Conservation (phyloP, 139 green algal genomes). For the Haematococcus lacustris region DNA sequence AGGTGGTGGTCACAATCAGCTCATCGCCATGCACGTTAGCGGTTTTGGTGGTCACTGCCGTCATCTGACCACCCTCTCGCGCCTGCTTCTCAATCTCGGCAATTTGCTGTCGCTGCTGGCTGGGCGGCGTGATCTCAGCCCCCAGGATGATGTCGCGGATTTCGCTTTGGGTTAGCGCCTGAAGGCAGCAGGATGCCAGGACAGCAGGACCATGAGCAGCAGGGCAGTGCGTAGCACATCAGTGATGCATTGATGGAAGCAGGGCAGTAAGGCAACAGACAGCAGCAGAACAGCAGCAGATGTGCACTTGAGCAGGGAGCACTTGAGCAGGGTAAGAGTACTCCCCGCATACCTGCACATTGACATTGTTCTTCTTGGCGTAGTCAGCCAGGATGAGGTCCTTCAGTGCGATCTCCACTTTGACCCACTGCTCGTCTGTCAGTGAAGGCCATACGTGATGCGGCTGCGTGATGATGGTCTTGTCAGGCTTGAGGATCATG, state of each 20-base stretch:
- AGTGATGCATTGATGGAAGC: neutral
- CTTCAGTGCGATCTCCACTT: constrained; percentile 93
- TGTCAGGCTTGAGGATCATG: constrained; percentile 95
- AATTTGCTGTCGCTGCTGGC: constrained; percentile 95
- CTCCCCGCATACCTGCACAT: constrained; percentile 50
- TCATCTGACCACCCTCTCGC: constrained; percentile 75
- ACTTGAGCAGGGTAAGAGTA: neutral
- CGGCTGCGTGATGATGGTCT: constrained; percentile 88
- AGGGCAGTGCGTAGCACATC: neutral
- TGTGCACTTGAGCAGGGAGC: neutral
- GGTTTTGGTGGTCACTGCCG: constrained; percentile 89
- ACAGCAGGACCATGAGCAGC: neutral
- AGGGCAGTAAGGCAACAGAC: neutral
- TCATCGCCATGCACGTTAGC: constrained; percentile 96
- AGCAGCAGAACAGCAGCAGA: neutral
- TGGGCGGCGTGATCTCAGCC: constrained; percentile 95
- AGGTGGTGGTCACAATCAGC: constrained; percentile 94
- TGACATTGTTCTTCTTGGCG: constrained; percentile 99
- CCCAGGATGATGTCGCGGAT: constrained; percentile 99
- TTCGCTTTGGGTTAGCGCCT: constrained; percentile 78
- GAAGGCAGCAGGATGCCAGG: neutral
- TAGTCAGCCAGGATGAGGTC: constrained; percentile 99
- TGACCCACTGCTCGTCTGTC: constrained; percentile 98
- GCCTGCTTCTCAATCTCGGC: constrained; percentile 98
- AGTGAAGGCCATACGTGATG: constrained; percentile 98